Evolutionary conservation across 805 yeast genomes (phyloP).

Genomic region (Suhomyces kilbournensis): DNA sequence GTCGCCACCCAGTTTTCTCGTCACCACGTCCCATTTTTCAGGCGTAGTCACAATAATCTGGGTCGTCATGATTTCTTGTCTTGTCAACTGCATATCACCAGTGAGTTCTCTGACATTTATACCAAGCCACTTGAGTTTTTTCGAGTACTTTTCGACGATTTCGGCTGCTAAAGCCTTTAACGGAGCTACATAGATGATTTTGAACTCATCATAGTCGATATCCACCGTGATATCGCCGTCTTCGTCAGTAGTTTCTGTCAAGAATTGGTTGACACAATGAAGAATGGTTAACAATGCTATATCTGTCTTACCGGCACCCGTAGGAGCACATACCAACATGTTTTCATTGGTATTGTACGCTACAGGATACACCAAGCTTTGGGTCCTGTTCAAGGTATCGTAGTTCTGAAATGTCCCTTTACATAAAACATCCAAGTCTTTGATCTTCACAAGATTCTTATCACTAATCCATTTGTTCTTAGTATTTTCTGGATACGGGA

Average conservation of each 20-base stretch:
- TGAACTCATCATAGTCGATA: constrained; percentile 79
- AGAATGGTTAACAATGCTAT: constrained; percentile 80
- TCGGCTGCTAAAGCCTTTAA: constrained; percentile 94
- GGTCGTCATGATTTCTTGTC: constrained; percentile 73
- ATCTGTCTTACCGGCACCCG: constrained; percentile 98
- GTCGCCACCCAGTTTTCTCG: constrained; percentile 89
- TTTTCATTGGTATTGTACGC: constrained; percentile 93
- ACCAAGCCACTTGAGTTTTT: constrained; percentile 79
- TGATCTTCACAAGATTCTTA: constrained; percentile 52
- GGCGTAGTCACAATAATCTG: constrained; percentile 93
- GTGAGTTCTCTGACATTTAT: constrained; percentile 84
- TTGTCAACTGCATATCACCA: constrained; percentile 92
- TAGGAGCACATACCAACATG: constrained; percentile 95
- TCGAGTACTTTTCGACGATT: constrained; percentile 84
- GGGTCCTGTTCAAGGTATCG: constrained; percentile 77
- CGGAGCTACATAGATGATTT: constrained; percentile 91
- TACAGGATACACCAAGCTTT: constrained; percentile 84
- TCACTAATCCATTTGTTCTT: constrained; percentile 42
- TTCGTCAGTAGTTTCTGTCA: constrained; percentile 47
- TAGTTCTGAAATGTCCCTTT: constrained; percentile 82
- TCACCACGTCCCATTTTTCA: constrained; percentile 97
- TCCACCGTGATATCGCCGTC: constrained; percentile 50
- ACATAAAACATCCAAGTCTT: constrained; percentile 72
- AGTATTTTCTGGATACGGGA: constrained; percentile 66
- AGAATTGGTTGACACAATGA: constrained; percentile 73